phyloP scores from a whole-genome alignment of 2,329 filamentous ascomycete genomes.

The Neofusicoccum kwambonambiense region DNA sequence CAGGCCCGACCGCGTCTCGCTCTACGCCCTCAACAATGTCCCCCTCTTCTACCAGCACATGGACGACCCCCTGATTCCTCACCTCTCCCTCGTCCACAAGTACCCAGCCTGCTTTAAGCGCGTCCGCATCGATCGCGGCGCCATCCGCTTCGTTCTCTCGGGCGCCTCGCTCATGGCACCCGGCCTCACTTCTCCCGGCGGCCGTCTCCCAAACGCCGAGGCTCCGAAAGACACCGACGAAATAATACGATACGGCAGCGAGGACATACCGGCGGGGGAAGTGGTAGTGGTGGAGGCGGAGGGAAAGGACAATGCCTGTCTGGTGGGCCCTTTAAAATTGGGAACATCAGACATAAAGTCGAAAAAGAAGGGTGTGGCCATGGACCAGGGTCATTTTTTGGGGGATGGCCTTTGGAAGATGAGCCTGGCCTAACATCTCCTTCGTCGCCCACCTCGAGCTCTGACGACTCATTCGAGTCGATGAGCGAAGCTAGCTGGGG shows the following conservation, averaged over 20 bases:
- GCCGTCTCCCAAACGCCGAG: constrained; percentile 65
- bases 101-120: constrained; percentile 82
- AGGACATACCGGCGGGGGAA: constrained; percentile 75
- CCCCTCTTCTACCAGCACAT: constrained; percentile 92
- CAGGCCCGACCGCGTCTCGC: constrained; percentile 78
- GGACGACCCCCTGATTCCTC: constrained; percentile 75
- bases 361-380: constrained; percentile 89
- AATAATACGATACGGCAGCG: constrained; percentile 46
- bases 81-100: constrained; percentile 83
- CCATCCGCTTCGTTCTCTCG: constrained; percentile 92
- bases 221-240: constrained; percentile 42
- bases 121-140: constrained; percentile 88
- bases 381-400: constrained; percentile 90
- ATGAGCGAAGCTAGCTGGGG: constrained; percentile 13
- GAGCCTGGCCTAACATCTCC: constrained; percentile 49
- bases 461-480: constrained; percentile 10
- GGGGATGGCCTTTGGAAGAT: constrained; percentile 92
- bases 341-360: constrained; percentile 90
- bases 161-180: constrained; percentile 96
- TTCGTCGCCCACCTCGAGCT: constrained; percentile 8
- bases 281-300: constrained; percentile 89
- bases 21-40: constrained; percentile 76
- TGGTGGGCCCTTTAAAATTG: constrained; percentile 79
- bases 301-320: constrained; percentile 88
- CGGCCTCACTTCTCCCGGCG: constrained; percentile 80